Conservation (phyloP, 192 early-diverging fungal genomes). For the Coemansia javaensis region DNA sequence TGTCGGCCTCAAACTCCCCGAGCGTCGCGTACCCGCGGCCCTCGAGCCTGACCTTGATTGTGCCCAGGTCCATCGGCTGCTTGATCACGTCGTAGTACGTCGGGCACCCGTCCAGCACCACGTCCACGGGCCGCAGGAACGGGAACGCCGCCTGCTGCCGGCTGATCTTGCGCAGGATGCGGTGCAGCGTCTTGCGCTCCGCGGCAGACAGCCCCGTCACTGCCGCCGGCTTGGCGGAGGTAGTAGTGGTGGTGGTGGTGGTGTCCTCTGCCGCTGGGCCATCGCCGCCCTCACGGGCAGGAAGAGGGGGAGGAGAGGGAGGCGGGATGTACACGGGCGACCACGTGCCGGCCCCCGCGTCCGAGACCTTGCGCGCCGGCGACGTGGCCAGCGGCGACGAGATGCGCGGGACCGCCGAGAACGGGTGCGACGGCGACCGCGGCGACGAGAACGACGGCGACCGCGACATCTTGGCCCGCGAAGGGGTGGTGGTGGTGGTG, state of each 20-base stretch:
- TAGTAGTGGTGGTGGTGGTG: background rate
- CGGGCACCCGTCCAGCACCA: conserved; percentile 57
- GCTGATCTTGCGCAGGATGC: conserved; percentile 44
- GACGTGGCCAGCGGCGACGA: conserved; percentile 28
- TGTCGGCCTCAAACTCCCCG: conserved; percentile 48
- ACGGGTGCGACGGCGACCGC: conserved; percentile 11
- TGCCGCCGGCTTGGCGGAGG: no score
- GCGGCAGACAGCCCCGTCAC: conserved; percentile 9
- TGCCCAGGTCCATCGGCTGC: conserved; percentile 64
- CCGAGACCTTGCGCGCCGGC: background rate
- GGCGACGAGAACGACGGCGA: background rate
- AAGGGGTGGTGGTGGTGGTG: no score
- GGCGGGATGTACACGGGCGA: conserved; percentile 9
- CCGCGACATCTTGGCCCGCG: no score
- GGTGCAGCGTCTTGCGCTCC: conserved; percentile 16
- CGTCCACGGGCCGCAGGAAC: conserved; percentile 62
- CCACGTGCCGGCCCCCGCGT: conserved; percentile 4
- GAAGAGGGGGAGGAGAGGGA: no score
- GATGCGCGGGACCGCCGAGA: conserved; percentile 14
- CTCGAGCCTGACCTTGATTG: conserved; percentile 50
- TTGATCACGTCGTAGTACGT: conserved; percentile 62
- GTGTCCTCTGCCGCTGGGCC: background rate
- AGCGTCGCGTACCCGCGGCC: conserved; percentile 26
- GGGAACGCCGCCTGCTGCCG: conserved; percentile 53
- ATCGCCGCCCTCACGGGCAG: no score